Base-by-base conservation (phyloP, 108 stramenopile genomes). In the Conticribra guillardii region DNA sequence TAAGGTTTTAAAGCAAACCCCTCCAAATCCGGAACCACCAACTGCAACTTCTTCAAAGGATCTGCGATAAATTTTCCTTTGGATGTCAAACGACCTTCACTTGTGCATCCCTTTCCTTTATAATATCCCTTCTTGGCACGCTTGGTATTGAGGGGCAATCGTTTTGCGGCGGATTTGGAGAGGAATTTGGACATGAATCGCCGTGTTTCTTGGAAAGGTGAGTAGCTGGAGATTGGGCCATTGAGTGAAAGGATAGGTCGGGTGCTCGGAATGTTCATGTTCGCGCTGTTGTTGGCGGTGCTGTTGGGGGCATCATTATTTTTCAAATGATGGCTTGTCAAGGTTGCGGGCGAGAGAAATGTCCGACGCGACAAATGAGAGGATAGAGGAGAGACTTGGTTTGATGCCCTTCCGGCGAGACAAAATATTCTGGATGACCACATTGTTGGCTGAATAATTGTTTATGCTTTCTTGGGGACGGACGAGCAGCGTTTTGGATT, bases 61-160 rank as follows among this genome's bases (percentile, higher is more conserved):
- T 94, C 89, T 1, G 87, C 75, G 61, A 94, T 77, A 55, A 90
- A 94, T 79, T 70, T 85, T 55, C 85, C 90, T 37, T 90, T 94
- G 63, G 74, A 78, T 28, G 78, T 90, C 24, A 90, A 29, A 31
- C 80, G 54, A 26, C 93, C 93, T 50, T 94, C 90, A 49, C 85
- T 90, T 3, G 89, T 94, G 37, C 70, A 76, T 55, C 90, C 89
- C n/a, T 92, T 94, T 27, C 93, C 93, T 73, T 94, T 94, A 82
- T 94, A 94, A 69, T 81, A 94, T 47, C 93, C 93, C 73, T 94
- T 94, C 29, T 81, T 69, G 9, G 85, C 93, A 22, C 86, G 81
- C 64, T 94, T 94, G 33, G 89, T 89, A 23, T 81, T 87, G 37
- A 94, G 82, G 3, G 90, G 90, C 59, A 87, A 51, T 49, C 93